These are phyloP conservation scores for Candida sp. DNA, from an alignment of 1,139 yeast genomes.

Conservation along the genomic window DNA sequence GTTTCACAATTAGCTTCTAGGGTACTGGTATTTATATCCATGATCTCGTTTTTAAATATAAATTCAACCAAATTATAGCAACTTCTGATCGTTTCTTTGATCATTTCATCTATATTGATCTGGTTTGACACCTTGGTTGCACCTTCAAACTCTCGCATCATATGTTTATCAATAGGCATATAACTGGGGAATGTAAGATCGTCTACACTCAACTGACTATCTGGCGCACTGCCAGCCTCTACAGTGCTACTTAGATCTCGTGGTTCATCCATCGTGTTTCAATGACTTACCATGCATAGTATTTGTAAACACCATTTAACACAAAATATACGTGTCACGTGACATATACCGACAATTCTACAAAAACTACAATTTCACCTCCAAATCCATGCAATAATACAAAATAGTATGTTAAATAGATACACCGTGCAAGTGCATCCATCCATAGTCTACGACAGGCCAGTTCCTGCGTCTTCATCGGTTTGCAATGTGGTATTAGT, in stretches of 20 bases:
- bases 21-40: slow-evolving; percentile 6
- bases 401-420: background rate
- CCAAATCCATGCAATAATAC: background rate
- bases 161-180: slow-evolving; percentile 7
- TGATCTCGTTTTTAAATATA: slow-evolving; percentile 6
- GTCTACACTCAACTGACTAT: background rate
- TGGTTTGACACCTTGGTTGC: slow-evolving; percentile 3
- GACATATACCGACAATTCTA: too few relatives aligned
- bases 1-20: slow-evolving; percentile 3
- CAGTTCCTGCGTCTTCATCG: slow-evolving; percentile 2
- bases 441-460: background rate
- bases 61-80: slow-evolving; percentile 8
- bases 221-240: too few relatives aligned
- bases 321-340: too few relatives aligned
- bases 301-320: too few relatives aligned
- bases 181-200: slow-evolving; percentile 7
- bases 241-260: too few relatives aligned
- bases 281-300: too few relatives aligned
- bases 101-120: slow-evolving; percentile 5
- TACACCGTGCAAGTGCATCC: background rate
- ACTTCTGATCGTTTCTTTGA: slow-evolving; percentile 1
- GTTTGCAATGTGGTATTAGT: slow-evolving; percentile 1
- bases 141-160: slow-evolving; percentile 7
- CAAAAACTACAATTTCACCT: too few relatives aligned
- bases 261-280: too few relatives aligned